Conservation (phyloP, 306 rosid genomes). For the Fragaria vesca region DNA sequence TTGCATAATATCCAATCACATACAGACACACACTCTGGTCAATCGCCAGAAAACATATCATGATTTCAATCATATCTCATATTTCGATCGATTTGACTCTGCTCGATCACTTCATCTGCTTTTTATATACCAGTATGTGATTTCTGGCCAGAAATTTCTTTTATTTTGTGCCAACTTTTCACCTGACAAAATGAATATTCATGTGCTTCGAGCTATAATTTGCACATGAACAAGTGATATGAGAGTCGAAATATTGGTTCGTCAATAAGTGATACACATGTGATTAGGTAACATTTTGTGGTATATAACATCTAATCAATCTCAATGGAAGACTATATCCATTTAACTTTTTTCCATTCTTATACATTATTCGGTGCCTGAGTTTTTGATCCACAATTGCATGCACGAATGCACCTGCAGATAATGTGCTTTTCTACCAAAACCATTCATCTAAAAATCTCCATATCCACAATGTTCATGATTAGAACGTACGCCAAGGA, state of each 20-base stretch:
- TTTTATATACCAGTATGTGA: not conserved
- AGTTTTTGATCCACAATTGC: not conserved
- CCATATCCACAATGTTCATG: not conserved
- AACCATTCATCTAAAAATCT: not conserved
- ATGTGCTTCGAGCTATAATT: not conserved
- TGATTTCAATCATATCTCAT: not conserved
- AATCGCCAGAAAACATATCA: slow-evolving; percentile 1
- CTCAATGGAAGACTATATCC: slow-evolving; percentile 14
- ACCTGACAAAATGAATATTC: slow-evolving; percentile 3
- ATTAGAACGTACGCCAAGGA: not conserved
- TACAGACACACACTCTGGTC: not conserved
- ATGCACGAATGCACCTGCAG: not conserved
- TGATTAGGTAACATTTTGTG: slow-evolving; percentile 34
- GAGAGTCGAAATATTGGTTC: not conserved
- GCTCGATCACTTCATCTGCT: slow-evolving; percentile 2
- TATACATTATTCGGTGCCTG: not conserved
- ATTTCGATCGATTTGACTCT: not conserved
- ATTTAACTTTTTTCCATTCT: slow-evolving; percentile 23
- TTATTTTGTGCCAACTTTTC: not conserved
- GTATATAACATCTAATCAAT: slow-evolving; percentile 16
- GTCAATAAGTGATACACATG: not conserved
- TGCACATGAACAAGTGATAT: not conserved
- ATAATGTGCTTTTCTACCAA: not conserved
- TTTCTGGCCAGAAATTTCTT: not conserved
- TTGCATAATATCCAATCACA: not conserved